phyloP scores from a whole-genome alignment of 805 yeast species.

The Ogataea pilisensis region DNA sequence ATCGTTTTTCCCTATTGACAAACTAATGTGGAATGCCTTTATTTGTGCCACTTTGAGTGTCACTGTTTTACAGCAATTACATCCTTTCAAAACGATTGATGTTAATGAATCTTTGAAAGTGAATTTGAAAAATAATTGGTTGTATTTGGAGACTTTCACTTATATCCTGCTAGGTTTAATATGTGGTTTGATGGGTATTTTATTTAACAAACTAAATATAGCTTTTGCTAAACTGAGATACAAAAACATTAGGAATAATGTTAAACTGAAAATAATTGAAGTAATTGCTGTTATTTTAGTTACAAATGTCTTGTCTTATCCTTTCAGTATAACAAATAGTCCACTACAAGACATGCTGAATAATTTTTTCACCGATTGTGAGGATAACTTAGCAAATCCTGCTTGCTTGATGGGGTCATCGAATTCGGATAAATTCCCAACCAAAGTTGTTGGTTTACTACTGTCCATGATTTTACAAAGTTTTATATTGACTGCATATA shows the following conservation, averaged over 20 bases:
- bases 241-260: constrained; percentile 23
- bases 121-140: constrained; percentile 68
- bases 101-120: constrained; percentile 50
- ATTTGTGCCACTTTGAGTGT: constrained; percentile 74
- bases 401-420: constrained; percentile 24
- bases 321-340: constrained; percentile 47
- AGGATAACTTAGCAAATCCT: constrained; percentile 12
- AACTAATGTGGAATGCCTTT: constrained; percentile 79
- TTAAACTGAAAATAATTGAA: constrained; percentile 39
- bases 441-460: constrained; percentile 27
- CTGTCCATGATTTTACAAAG: constrained; percentile 45
- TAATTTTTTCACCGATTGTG: constrained; percentile 69
- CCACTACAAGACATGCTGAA: constrained; percentile 55
- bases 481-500: constrained; percentile 56
- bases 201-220: constrained; percentile 46
- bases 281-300: constrained; percentile 42
- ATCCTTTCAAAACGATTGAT: constrained; percentile 45
- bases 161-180: constrained; percentile 64
- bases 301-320: constrained; percentile 55
- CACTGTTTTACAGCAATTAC: constrained; percentile 48
- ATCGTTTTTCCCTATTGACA: constrained; percentile 57
- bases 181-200: constrained; percentile 66
- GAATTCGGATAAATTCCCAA: constrained; percentile 32
- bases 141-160: constrained; percentile 64
- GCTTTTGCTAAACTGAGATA: constrained; percentile 35